These are phyloP conservation scores for Pleoardoris graminearum DNA, from an alignment of 2,329 filamentous ascomycete species.

Conservation along the genomic window DNA sequence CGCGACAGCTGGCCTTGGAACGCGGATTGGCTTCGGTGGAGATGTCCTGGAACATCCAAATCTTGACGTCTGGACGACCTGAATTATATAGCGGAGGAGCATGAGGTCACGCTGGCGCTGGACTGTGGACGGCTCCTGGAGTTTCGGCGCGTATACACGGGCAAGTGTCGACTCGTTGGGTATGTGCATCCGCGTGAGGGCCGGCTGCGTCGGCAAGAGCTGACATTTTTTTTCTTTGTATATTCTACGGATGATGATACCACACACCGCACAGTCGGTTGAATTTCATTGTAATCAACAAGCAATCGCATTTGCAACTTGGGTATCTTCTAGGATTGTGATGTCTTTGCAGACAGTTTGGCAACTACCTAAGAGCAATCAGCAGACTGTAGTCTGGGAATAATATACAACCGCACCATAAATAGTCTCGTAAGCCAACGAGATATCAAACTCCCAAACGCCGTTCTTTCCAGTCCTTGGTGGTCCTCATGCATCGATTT, in stretches of 20 bases:
- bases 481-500: not conserved
- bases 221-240: slow-evolving; percentile 6
- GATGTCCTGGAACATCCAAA: not conserved
- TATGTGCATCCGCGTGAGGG: not conserved
- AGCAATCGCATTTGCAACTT: not conserved
- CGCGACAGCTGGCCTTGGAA: not conserved
- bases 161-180: not conserved
- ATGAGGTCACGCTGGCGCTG: not conserved
- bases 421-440: slow-evolving; percentile 12
- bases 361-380: slow-evolving; percentile 8
- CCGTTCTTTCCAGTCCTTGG: slow-evolving; percentile 2
- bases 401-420: slow-evolving; percentile 20
- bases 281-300: not conserved
- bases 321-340: slow-evolving; percentile 1
- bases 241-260: slow-evolving; percentile 11
- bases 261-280: slow-evolving; percentile 4
- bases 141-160: not conserved
- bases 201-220: not conserved
- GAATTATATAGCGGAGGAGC: not conserved
- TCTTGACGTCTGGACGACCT: not conserved
- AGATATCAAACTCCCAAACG: slow-evolving; percentile 26
- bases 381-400: slow-evolving; percentile 7
- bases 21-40: too few relatives aligned
- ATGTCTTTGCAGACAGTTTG: not conserved
- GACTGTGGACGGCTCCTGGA: not conserved